A percentile compares a stretch with the other conserved stretches of the same genome.
phyloP scores from a whole-genome alignment of 2,329 filamentous ascomycete species.

The Penicillium digitatum region DNA sequence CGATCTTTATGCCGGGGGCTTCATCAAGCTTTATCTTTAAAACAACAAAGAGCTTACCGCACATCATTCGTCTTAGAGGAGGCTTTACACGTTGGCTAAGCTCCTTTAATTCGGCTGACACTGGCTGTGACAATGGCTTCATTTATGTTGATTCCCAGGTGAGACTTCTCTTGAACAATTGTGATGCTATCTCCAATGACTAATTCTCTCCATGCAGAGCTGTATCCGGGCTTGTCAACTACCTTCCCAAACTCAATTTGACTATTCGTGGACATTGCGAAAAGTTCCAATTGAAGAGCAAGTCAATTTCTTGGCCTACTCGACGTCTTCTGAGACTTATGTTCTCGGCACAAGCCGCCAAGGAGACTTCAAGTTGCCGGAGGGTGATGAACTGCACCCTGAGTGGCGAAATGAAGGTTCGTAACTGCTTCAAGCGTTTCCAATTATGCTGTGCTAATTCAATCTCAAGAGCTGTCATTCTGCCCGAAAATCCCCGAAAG shows the following conservation, averaged over 20 bases:
- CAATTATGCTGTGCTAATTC: conserved; percentile 5
- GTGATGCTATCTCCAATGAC: background rate
- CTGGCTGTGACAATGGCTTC: conserved; percentile 74
- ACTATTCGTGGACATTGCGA: conserved; percentile 70
- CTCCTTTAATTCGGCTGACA: conserved; percentile 62
- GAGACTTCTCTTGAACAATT: conserved; percentile 7
- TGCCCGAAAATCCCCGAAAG: conserved; percentile 68
- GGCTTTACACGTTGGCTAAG: conserved; percentile 67
- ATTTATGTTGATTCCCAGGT: conserved; percentile 68
- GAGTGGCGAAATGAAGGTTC: conserved; percentile 73
- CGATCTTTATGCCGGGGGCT: conserved; percentile 75
- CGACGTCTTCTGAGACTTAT: conserved; percentile 69
- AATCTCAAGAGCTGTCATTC: conserved; percentile 48
- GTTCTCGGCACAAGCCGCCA: conserved; percentile 65
- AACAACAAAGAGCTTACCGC: conserved; percentile 71
- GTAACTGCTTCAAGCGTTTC: background rate
- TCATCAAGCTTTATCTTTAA: conserved; percentile 81
- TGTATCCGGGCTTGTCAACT: conserved; percentile 70
- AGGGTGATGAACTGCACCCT: conserved; percentile 76
- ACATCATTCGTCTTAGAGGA: conserved; percentile 68
- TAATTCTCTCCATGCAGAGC: conserved; percentile 46
- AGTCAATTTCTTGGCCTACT: conserved; percentile 70
- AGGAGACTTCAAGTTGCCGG: conserved; percentile 75
- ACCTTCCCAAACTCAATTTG: conserved; percentile 63
- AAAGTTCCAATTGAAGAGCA: conserved; percentile 69